phyloP scores from a whole-genome alignment of 2,329 filamentous ascomycete genomes.

The Fusarium penzigii region DNA sequence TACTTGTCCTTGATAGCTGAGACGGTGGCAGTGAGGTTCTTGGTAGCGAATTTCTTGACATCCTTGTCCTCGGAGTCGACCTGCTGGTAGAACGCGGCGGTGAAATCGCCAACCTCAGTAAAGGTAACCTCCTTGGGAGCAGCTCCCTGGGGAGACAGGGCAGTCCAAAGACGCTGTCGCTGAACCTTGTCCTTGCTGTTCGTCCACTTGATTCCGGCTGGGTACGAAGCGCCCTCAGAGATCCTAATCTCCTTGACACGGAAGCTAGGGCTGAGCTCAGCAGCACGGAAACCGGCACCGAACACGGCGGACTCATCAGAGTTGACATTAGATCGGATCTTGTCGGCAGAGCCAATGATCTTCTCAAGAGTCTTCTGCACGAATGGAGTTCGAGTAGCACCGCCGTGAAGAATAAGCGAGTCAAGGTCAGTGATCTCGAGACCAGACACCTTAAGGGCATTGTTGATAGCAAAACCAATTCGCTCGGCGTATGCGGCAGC shows the following conservation, averaged over 20 bases:
- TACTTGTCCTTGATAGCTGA: conserved; percentile 75
- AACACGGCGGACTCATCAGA: conserved; percentile 96
- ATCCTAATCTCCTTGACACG: conserved; percentile 94
- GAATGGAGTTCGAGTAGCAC: conserved; percentile 87
- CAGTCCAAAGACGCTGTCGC: conserved; percentile 80
- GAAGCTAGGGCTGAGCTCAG: conserved; percentile 90
- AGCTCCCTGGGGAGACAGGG: conserved; percentile 72
- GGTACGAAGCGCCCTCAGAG: conserved; percentile 74
- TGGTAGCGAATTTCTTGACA: conserved; percentile 68
- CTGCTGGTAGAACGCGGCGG: conserved; percentile 77
- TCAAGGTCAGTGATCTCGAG: conserved; percentile 76
- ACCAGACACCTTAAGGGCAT: conserved; percentile 73
- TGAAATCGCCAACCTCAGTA: conserved; percentile 79
- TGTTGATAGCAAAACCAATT: conserved; percentile 68
- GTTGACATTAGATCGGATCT: conserved; percentile 92
- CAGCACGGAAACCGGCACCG: conserved; percentile 91
- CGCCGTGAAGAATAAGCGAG: conserved; percentile 91
- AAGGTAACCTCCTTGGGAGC: conserved; percentile 83
- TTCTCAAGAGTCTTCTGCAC: conserved; percentile 87
- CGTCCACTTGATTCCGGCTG: conserved; percentile 74
- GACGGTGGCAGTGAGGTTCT: conserved; percentile 85
- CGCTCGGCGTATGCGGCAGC: conserved; percentile 67
- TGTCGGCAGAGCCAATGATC: conserved; percentile 68
- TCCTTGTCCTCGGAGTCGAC: conserved; percentile 60
- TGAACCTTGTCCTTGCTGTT: conserved; percentile 68